Base-by-base conservation (phyloP, 192 early-diverging fungal species). In the Haplosporangium gracile region DNA sequence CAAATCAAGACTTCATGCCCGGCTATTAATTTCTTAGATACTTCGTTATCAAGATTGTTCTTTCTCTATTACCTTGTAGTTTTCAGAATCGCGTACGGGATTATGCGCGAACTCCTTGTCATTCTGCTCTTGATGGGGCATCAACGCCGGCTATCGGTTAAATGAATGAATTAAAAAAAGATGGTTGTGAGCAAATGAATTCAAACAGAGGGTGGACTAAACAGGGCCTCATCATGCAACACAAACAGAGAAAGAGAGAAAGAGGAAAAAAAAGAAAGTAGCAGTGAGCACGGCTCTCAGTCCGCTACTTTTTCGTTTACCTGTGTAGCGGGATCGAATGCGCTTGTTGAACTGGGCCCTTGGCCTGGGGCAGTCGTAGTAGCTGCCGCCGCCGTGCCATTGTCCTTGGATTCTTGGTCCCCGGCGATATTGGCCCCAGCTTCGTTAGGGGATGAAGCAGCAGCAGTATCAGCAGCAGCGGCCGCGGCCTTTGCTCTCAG, bases 11-110 rank as follows among this genome's bases (percentile, higher is more conserved):
- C 74, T 8, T n/a, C 57, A 76, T 24, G 60, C 22, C 60, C 39
- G 40, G 5, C 49, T 18, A 51, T 51, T 51, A 2, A 5, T 51
- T 2, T 51, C 5, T 51, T 51, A 51, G 40, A 34, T 70, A 16
- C 34, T 0, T 70, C 15, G 36, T 8, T 24, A 40, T 70, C 36
- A 7, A 24, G 69, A 70, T 70, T 34, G 34, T 70, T 22, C 38
- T 15, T 68, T n/a, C 38, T 69, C 42, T 4, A 45, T 70, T 76
- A 85, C 83, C 75, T 86, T 86, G 68, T 86, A 86, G 72, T 86
- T 86, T 69, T 45, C 70, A 43, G 83, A 85, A 76, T 85, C 83
- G 34, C 78, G 74, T 20, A 47, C 24, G 13, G 68, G 76, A 4
- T 71, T 36, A 68, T 85, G 82, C 39, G 57, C 32, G 38, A 32